These are phyloP conservation scores for Pythium vanterpoolii DNA, from an alignment of 352 stramenopile species.

Conservation along the genomic window DNA sequence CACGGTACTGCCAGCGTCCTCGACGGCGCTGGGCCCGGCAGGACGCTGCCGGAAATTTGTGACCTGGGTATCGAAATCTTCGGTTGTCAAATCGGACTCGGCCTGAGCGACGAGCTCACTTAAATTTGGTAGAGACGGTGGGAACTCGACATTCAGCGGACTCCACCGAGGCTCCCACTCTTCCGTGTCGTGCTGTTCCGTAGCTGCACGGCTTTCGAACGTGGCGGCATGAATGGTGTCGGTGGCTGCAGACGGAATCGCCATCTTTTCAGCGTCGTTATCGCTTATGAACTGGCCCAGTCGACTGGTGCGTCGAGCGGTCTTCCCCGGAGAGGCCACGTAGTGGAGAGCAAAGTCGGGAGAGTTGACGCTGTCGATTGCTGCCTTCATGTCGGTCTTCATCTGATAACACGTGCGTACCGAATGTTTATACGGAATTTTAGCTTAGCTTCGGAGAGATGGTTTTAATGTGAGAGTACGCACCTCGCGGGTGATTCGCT, in stretches of 20 bases:
- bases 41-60: constrained; percentile 56
- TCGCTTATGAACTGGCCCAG: constrained; percentile 20
- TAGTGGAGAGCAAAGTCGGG: constrained; percentile 15
- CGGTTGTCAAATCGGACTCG: constrained; percentile 18
- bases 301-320: constrained; percentile 9
- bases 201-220: not conserved
- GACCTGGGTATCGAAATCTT: constrained; percentile 31
- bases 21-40: constrained; percentile 31
- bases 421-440: not conserved
- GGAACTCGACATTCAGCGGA: constrained; percentile 22
- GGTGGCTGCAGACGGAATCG: not conserved
- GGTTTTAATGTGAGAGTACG: not conserved
- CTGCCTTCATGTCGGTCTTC: constrained; percentile 39
- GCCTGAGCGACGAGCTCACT: constrained; percentile 29
- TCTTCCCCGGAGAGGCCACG: not conserved
- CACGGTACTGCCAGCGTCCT: constrained; percentile 33
- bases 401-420: constrained; percentile 32
- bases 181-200: not conserved
- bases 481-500: constrained; percentile 44
- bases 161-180: no score
- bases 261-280: constrained; percentile 21
- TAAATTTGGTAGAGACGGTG: constrained; percentile 22
- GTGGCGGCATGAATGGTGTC: not conserved
- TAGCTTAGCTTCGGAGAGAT: not conserved
- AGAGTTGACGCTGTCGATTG: constrained; percentile 18